These are phyloP conservation scores for Chlamydomonas schloesseri DNA, from an alignment of 139 green algal species.

Conservation along the genomic window DNA sequence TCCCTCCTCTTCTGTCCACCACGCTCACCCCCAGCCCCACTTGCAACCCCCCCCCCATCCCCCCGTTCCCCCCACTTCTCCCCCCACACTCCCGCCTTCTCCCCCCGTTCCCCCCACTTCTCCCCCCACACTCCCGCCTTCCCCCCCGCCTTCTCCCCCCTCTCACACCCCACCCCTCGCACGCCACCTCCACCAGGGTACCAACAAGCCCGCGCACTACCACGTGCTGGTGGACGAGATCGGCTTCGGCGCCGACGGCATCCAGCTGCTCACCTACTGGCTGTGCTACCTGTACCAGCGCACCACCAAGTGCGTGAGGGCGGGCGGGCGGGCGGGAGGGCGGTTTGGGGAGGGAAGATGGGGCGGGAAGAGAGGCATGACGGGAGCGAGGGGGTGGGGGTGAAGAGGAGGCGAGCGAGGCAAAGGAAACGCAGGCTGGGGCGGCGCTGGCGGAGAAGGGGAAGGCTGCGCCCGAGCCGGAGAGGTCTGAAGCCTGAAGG, in stretches of 20 bases:
- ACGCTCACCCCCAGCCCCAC: too few species aligned
- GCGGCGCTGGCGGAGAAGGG: too few species aligned
- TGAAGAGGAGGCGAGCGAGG: too few species aligned
- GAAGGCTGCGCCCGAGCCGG: too few species aligned
- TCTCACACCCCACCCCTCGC: background rate
- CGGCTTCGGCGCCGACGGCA: conserved; percentile 76
- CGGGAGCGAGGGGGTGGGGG: background rate
- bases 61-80: too few species aligned
- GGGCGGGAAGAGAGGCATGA: background rate
- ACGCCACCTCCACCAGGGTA: background rate
- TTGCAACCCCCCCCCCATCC: too few species aligned
- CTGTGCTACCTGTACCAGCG: conserved; percentile 89
- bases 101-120: too few species aligned
- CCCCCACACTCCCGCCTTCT: too few species aligned
- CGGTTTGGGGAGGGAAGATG: background rate
- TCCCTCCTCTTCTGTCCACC: too few species aligned
- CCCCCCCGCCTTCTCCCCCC: background rate
- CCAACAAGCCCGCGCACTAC: conserved; percentile 76
- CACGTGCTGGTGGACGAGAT: conserved; percentile 84
- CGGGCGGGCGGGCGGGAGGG: too few species aligned
- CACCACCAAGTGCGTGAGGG: conserved; percentile 66
- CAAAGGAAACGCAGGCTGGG: background rate
- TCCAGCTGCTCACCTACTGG: conserved; percentile 88
- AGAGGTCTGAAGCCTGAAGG: too few species aligned
- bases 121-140: too few species aligned